Evolutionary conservation across 1,284 basidiomycete species (phyloP).

Genomic region (Naganishia sp.): DNA sequence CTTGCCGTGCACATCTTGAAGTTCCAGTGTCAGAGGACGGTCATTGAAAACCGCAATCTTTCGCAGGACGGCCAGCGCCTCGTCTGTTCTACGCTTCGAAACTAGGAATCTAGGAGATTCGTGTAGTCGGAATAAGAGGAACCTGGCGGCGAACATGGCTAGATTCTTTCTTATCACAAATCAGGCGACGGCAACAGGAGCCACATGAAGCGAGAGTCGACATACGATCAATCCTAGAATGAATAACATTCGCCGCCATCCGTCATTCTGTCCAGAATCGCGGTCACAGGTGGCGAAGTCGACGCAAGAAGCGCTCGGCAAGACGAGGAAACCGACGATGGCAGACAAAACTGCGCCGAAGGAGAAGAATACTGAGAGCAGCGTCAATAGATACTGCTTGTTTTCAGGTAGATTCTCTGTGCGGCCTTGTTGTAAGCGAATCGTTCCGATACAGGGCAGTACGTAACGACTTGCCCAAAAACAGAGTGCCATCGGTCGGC

Average conservation of each 20-base stretch:
- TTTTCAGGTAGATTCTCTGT: conserved; percentile 84
- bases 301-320: conserved; percentile 74
- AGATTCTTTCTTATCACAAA: conserved; percentile 64
- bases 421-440: neutral
- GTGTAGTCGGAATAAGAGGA: conserved; percentile 84
- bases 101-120: conserved; percentile 92
- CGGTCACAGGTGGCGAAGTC: conserved; percentile 58
- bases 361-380: conserved; percentile 94
- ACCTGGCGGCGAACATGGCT: conserved; percentile 79
- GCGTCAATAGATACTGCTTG: conserved; percentile 90
- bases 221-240: conserved; percentile 70
- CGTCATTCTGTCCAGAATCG: conserved; percentile 65
- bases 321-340: conserved; percentile 70
- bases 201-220: conserved; percentile 29
- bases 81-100: conserved; percentile 73
- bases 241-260: conserved; percentile 82
- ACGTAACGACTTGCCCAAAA: conserved; percentile 42
- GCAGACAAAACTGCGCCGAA: conserved; percentile 83
- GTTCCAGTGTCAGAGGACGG: neutral
- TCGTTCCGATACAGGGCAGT: neutral
- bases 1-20: conserved; percentile 5
- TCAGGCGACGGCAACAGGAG: neutral
- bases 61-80: conserved; percentile 77
- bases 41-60: conserved; percentile 78
- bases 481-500: conserved; percentile 25